phyloP scores from a whole-genome alignment of 164 flowering plant genomes.

The Umbellularia californica region DNA sequence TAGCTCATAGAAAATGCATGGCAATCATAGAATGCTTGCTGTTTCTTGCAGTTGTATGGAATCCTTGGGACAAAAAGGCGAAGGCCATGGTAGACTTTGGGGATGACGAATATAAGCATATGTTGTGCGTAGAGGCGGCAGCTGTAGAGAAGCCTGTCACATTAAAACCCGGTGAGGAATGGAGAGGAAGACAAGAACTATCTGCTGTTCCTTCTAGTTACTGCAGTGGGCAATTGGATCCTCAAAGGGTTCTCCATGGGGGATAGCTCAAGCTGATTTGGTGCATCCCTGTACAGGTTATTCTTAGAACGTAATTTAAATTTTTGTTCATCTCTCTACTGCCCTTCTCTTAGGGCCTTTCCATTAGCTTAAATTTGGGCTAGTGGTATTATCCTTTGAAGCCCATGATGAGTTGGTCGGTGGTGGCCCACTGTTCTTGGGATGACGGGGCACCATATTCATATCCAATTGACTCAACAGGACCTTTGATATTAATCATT shows the following conservation, averaged over 20 bases:
- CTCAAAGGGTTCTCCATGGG: constrained; percentile 53
- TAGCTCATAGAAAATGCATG: too few species aligned
- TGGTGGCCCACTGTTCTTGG: not conserved
- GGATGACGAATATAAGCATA: constrained; percentile 74
- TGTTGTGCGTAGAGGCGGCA: constrained; percentile 80
- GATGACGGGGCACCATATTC: not conserved
- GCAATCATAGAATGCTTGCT: too few species aligned
- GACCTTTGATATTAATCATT: not conserved
- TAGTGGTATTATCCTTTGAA: not conserved
- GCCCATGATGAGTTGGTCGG: not conserved
- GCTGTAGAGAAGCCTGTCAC: constrained; percentile 64
- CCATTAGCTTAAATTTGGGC: not conserved
- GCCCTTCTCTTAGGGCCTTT: not conserved
- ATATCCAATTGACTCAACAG: not conserved
- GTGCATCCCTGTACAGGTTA: not conserved
- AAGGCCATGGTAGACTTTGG: constrained; percentile 71
- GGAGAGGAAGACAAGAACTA: constrained; percentile 70
- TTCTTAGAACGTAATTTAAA: not conserved
- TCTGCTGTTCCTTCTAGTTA: constrained; percentile 77
- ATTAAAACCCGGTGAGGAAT: constrained; percentile 82
- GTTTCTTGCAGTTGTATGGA: constrained; percentile 61
- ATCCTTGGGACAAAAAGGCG: constrained; percentile 82
- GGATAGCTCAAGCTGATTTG: constrained; percentile 12
- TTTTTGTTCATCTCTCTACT: not conserved
- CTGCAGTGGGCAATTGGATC: constrained; percentile 74